phyloP scores from a whole-genome alignment of 371 early-diverging fungal species.

The Actinomortierella ambigua region DNA sequence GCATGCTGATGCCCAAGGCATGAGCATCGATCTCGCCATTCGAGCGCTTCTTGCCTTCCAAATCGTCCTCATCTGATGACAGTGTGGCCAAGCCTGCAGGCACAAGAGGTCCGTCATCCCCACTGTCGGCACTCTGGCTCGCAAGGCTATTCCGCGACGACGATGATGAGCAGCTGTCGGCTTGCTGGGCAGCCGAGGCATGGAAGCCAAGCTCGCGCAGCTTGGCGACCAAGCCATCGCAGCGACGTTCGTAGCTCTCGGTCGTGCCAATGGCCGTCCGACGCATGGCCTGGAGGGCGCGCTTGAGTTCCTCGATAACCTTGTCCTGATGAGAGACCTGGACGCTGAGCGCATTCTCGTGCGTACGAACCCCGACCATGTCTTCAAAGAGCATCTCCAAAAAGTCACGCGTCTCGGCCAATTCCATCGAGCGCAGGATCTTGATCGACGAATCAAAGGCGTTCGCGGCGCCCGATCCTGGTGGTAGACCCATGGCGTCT shows the following conservation, averaged over 20 bases:
- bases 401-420: slow-evolving; percentile 72
- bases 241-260: slow-evolving; percentile 78
- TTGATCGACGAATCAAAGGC: slow-evolving; percentile 68
- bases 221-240: slow-evolving; percentile 66
- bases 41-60: no score
- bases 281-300: slow-evolving; percentile 81
- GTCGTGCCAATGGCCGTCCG: slow-evolving; percentile 79
- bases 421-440: slow-evolving; percentile 70
- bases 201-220: slow-evolving; percentile 35
- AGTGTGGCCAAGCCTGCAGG: slow-evolving; percentile 35
- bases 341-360: slow-evolving; percentile 66
- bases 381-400: slow-evolving; percentile 79
- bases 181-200: no score
- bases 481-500: slow-evolving; percentile 59
- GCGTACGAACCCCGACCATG: slow-evolving; percentile 68
- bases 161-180: no score
- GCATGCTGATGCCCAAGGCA: no score
- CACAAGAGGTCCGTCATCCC: slow-evolving; percentile 27
- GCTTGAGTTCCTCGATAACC: slow-evolving; percentile 71
- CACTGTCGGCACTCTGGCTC: slow-evolving; percentile 19
- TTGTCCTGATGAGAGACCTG: slow-evolving; percentile 71
- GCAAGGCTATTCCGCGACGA: no score
- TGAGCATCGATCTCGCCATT: no score
- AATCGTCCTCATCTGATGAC: no score
- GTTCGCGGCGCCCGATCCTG: slow-evolving; percentile 61